These are phyloP conservation scores for Erodium chrysanthum DNA, from an alignment of 441 rosid species.

Conservation along the genomic window DNA sequence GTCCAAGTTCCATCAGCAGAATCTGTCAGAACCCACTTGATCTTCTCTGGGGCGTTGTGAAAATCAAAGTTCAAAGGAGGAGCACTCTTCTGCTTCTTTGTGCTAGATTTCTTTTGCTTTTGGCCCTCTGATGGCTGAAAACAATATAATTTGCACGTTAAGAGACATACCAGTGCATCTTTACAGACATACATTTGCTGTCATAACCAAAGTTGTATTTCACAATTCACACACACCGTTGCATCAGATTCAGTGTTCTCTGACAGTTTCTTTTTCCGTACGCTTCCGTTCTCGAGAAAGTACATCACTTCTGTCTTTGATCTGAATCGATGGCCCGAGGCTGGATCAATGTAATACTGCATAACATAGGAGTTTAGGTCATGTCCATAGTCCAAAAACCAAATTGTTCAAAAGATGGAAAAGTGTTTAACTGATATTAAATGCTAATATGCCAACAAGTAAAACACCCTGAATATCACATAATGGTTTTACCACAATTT, in stretches of 20 bases:
- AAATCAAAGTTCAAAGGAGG: slow-evolving; percentile 38
- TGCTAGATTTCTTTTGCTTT: slow-evolving; percentile 29
- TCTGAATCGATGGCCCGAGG: slow-evolving; percentile 45
- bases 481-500: not conserved
- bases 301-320: slow-evolving; percentile 60
- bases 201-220: slow-evolving; percentile 5
- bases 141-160: slow-evolving; percentile 12
- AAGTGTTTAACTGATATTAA: too few relatives aligned
- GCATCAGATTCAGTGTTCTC: slow-evolving; percentile 25
- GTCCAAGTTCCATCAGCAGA: slow-evolving; percentile 37
- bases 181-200: slow-evolving; percentile 6
- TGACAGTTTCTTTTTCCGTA: slow-evolving; percentile 23
- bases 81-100: slow-evolving; percentile 7
- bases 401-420: not conserved
- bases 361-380: slow-evolving; percentile 15
- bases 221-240: slow-evolving; percentile 31
- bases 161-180: slow-evolving; percentile 6
- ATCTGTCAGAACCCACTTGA: slow-evolving; percentile 45
- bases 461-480: too few relatives aligned
- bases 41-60: slow-evolving; percentile 38
- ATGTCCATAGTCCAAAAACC: slow-evolving; percentile 3
- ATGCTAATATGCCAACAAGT: too few relatives aligned
- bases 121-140: slow-evolving; percentile 26
- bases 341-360: slow-evolving; percentile 66
- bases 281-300: slow-evolving; percentile 53